Base-by-base conservation (phyloP, 305 asterid species). In the Fraxinus ornus region DNA sequence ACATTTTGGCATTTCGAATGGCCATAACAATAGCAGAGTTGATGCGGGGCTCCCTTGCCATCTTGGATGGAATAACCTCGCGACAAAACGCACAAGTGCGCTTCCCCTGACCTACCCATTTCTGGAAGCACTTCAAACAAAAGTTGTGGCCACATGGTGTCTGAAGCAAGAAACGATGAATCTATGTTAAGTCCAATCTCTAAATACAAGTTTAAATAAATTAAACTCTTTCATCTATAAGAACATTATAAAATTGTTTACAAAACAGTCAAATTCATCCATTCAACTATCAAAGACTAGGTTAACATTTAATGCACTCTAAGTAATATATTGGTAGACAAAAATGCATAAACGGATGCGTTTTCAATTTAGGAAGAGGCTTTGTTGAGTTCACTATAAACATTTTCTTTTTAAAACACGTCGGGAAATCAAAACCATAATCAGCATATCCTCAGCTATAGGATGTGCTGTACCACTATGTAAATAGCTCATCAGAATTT, bases 81-180 rank as follows among this genome's bases (percentile, higher is more conserved):
- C 98, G 94, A 72, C 98, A 95, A 24, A 90, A 88, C 15, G 97
- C 97, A 87, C 98, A 95, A 3, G 89, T 84, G 78, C 85, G 92
- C 87, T 90, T 92, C 71, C 85, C 83, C 79, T 89, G 92, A 26
- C 91, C 91, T 55, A 88, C 84, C 97, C 91, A 91, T 82, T 80
- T 95, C 37, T 92, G 90, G 74, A 93, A 95, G 90, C 98, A 95
- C 86, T 90, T 93, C 89, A 95, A 82, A 88, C 98, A 95, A 81
- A 95, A 95, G 83, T 95, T 95, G 90, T 95, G 98, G 81, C 98
- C 98, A 41, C 98, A 95, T 73, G 98, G 98, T 0, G 98, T 93
- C 98, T 95, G 91, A 75, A 88, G 85, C 76, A 83, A 78, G 37
- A 81, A 78, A 19, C 2, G 70, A 32, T 41, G 37, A 62, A 22